Evolutionary conservation across 306 rosid genomes (phyloP).

Genomic region (Glycine tomentella): DNA sequence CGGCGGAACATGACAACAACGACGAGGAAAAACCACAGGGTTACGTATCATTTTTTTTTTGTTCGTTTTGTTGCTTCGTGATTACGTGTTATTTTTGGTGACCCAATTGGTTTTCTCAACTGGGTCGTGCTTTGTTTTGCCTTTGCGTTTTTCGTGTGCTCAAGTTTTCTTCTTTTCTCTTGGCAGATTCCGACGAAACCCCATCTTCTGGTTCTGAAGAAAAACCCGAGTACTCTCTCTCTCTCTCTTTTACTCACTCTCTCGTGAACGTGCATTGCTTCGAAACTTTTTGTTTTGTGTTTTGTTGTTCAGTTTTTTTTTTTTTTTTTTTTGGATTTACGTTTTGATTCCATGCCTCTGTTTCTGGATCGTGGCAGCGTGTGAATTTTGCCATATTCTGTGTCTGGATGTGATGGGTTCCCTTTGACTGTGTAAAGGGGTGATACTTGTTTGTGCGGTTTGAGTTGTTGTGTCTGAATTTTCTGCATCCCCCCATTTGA

Average conservation of each 20-base stretch:
- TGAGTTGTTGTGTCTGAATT: slow-evolving; percentile 33
- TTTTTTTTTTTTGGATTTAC: slow-evolving; percentile 41
- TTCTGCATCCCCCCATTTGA: slow-evolving; percentile 45
- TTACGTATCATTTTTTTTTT: slow-evolving; percentile 49
- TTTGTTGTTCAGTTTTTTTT: slow-evolving; percentile 12
- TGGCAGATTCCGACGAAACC: slow-evolving; percentile 80
- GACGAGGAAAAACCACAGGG: slow-evolving; percentile 60
- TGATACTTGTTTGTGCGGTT: slow-evolving; percentile 15
- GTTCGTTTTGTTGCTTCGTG: slow-evolving; percentile 17
- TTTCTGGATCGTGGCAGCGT: slow-evolving; percentile 29
- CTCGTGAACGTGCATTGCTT: slow-evolving; percentile 37
- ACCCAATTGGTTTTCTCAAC: slow-evolving; percentile 48
- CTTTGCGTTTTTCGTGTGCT: slow-evolving; percentile 46
- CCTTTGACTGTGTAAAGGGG: background rate
- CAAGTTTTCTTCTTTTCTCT: slow-evolving; percentile 47
- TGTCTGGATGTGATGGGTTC: slow-evolving; percentile 3
- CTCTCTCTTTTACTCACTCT: background rate
- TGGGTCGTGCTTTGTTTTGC: slow-evolving; percentile 50
- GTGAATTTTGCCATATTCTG: slow-evolving; percentile 48
- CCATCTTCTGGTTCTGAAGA: slow-evolving; percentile 70
- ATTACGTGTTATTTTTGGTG: slow-evolving; percentile 19
- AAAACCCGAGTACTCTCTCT: slow-evolving; percentile 69
- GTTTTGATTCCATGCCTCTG: slow-evolving; percentile 45
- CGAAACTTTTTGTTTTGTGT: slow-evolving; percentile 15
- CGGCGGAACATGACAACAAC: slow-evolving; percentile 37